These are phyloP conservation scores for Penicillium manginii DNA, from an alignment of 495 filamentous ascomycete species.

Conservation along the genomic window DNA sequence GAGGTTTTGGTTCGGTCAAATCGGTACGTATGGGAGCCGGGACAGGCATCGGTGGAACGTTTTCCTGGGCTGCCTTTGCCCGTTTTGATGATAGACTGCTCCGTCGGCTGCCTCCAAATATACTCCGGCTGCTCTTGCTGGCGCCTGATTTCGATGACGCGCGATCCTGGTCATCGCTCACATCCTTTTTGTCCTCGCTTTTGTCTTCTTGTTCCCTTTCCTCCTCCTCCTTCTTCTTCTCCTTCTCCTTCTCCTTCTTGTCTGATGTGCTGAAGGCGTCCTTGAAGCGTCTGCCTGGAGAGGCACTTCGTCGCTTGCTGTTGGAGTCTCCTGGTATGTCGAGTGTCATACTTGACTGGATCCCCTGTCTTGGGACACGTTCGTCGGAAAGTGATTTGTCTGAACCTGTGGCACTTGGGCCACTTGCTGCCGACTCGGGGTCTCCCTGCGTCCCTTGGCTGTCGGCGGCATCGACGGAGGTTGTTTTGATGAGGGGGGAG, in stretches of 20 bases:
- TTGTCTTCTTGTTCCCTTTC: neutral
- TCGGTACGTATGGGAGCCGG: slow-evolving; percentile 45
- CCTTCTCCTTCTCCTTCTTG: slow-evolving; percentile 17
- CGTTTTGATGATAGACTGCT: slow-evolving; percentile 47
- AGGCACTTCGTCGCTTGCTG: slow-evolving; percentile 43
- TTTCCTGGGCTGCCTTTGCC: slow-evolving; percentile 34
- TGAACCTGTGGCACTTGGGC: slow-evolving; percentile 28
- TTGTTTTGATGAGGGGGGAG: slow-evolving; percentile 73
- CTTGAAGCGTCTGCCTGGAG: slow-evolving; percentile 50
- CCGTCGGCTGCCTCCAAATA: slow-evolving; percentile 40
- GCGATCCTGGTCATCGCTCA: slow-evolving; percentile 48
- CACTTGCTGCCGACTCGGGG: slow-evolving; percentile 37
- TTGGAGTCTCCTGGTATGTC: slow-evolving; percentile 37
- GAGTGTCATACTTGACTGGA: slow-evolving; percentile 33
- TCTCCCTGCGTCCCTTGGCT: slow-evolving; percentile 28
- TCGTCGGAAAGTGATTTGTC: slow-evolving; percentile 32
- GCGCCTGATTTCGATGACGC: slow-evolving; percentile 40
- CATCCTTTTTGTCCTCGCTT: slow-evolving; percentile 33
- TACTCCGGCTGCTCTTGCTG: slow-evolving; percentile 32
- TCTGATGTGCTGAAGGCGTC: slow-evolving; percentile 45
- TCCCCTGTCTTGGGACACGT: slow-evolving; percentile 22
- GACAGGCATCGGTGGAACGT: slow-evolving; percentile 38
- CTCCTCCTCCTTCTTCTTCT: slow-evolving; percentile 17
- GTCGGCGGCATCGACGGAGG: slow-evolving; percentile 44
- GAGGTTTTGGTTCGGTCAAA: slow-evolving; percentile 33